A percentile compares a stretch with the other conserved stretches of the same genome.
Conservation (phyloP, 202 grass and related monocot species). For the Schoenoplectus tabernaemontani region DNA sequence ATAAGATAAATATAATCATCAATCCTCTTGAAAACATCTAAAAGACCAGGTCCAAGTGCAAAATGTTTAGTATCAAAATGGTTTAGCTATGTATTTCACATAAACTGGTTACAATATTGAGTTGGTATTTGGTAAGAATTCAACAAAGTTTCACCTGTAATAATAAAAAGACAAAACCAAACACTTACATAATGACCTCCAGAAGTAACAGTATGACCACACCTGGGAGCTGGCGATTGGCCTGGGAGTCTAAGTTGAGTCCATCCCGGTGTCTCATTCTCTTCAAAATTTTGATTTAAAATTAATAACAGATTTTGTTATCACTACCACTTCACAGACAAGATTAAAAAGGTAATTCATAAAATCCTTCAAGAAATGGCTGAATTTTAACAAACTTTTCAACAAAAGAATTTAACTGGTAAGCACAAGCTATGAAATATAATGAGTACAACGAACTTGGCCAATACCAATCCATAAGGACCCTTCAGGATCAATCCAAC, state of each 20-base stretch:
- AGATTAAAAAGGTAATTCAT: neutral
- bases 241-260: constrained; percentile 92
- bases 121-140: neutral
- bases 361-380: neutral
- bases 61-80: neutral
- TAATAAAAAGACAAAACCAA: constrained; percentile 11
- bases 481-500: neutral
- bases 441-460: neutral
- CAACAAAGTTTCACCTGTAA: neutral
- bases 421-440: neutral
- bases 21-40: neutral
- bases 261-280: constrained; percentile 80
- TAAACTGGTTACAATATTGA: neutral
- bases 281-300: constrained; percentile 30
- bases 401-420: neutral
- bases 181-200: constrained; percentile 85
- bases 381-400: neutral
- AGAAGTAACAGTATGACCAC: constrained; percentile 85
- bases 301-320: neutral
- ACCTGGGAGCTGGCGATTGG: constrained; percentile 66
- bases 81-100: neutral
- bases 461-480: neutral
- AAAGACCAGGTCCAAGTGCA: neutral
- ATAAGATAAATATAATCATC: constrained; percentile 25
- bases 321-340: neutral